These are phyloP conservation scores for Calonectria fujianensis DNA, from an alignment of 2,329 filamentous ascomycete genomes.

Conservation along the genomic window DNA sequence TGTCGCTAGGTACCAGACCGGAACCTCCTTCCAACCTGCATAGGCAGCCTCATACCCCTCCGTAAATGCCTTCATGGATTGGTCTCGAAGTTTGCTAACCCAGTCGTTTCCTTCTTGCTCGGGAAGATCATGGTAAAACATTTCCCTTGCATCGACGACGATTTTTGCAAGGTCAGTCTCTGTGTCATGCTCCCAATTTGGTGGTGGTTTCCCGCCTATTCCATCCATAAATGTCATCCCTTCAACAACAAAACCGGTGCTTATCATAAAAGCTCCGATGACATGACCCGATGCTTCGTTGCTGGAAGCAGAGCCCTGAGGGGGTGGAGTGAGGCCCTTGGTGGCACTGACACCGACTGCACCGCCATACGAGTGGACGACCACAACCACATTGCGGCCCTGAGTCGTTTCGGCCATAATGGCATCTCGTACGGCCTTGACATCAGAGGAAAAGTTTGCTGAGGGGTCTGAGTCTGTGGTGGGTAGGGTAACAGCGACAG, in stretches of 20 bases:
- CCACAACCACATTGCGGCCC: conserved; percentile 66
- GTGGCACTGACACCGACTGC: conserved; percentile 67
- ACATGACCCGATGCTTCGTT: conserved; percentile 58
- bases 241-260: conserved; percentile 64
- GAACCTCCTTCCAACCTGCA: conserved; percentile 69
- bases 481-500: conserved; percentile 61
- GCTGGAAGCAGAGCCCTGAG: conserved; percentile 25
- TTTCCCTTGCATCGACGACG: conserved; percentile 59
- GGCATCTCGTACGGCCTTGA: conserved; percentile 61
- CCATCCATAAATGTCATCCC: conserved; percentile 64
- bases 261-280: conserved; percentile 66
- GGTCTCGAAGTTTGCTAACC: conserved; percentile 62
- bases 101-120: conserved; percentile 65
- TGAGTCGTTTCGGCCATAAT: conserved; percentile 60
- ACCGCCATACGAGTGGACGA: conserved; percentile 70
- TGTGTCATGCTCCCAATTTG: conserved; percentile 62
- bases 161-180: conserved; percentile 65
- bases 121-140: conserved; percentile 72
- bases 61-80: conserved; percentile 66
- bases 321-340: conserved; percentile 61
- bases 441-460: conserved; percentile 64
- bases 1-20: conserved; percentile 67
- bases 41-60: conserved; percentile 67
- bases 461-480: conserved; percentile 59
- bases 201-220: conserved; percentile 64